A percentile compares a stretch with the other conserved stretches of the same genome.
These are phyloP conservation scores for Metarhizium brunneum DNA, from an alignment of 2,329 filamentous ascomycete genomes.

Conservation along the genomic window DNA sequence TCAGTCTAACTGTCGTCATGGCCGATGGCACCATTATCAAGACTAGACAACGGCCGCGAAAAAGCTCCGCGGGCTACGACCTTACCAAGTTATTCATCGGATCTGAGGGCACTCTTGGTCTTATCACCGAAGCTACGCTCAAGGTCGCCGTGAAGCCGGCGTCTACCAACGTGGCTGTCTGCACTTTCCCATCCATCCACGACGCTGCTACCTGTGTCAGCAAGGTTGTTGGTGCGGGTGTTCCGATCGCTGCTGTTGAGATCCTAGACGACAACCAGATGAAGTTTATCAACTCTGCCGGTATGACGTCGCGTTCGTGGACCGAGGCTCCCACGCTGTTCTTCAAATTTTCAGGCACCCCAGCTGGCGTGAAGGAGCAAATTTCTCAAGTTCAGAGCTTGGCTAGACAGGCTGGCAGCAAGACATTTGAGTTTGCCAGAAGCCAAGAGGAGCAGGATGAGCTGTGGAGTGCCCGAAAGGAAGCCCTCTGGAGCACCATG, in stretches of 20 bases:
- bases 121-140: constrained; percentile 84
- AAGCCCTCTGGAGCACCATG: constrained; percentile 74
- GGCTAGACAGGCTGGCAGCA: constrained; percentile 51
- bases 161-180: constrained; percentile 72
- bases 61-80: constrained; percentile 87
- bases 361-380: constrained; percentile 67
- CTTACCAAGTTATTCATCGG: constrained; percentile 84
- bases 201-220: constrained; percentile 72
- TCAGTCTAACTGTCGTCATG: constrained; percentile 77
- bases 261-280: constrained; percentile 91
- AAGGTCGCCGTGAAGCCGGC: constrained; percentile 78
- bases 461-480: constrained; percentile 76
- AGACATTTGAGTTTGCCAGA: constrained; percentile 69
- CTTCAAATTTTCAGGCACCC: constrained; percentile 74
- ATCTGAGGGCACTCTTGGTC: constrained; percentile 81
- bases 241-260: constrained; percentile 86
- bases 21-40: constrained; percentile 87
- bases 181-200: constrained; percentile 48
- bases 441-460: constrained; percentile 61
- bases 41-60: constrained; percentile 78
- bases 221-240: constrained; percentile 67
- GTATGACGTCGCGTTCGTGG: constrained; percentile 59
- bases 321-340: constrained; percentile 67
- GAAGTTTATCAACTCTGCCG: constrained; percentile 55
- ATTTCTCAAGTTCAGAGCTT: constrained; percentile 56